Base-by-base conservation (phyloP, 164 flowering plant species). In the Saururus chinensis region DNA sequence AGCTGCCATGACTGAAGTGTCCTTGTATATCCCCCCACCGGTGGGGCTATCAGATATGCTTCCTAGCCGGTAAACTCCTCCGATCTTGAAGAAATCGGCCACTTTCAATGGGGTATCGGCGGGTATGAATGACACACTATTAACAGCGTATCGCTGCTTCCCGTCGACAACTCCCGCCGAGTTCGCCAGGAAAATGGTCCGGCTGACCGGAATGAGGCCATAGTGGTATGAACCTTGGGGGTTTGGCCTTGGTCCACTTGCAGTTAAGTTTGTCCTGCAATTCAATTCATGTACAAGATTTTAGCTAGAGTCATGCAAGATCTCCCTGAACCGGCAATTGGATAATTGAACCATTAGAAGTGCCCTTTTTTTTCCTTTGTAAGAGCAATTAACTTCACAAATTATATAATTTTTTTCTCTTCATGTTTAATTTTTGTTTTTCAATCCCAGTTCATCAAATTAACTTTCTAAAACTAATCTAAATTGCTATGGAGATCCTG, bases 181-280 rank as follows among this genome's bases (percentile, higher is more conserved):
- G 59, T 66, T 87, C 9, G 57, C 72, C 7, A 87, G 77, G 61
- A 53, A 69, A 45, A 92, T 81, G 9, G 92, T 89, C 60, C 92
- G 71, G 4, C 74, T 64, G 23, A 73, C 57, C 57, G 74, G 79
- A 60, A 89, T 78, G 1, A 57, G 67, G 2, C 96, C 96, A 66
- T 89, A 87, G 73, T 84, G 93, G 83, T 86, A 89, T 1, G 98
- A 87, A n/a, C 98, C 98, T 67, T 92, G 98, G 20, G 98, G 96
- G 69, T 89, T 92, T 0, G 96, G 96, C 37, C 96, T 79, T n/a
- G 98, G 89, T 60, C 93, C 96, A 58, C 92, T 83, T 6, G 96
- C 96, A 7, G 89, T 87, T 1, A 89, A 76, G 60, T 92, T 89
- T 9, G 84, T 80, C 83, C 92, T 84, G 74, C 12, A 35, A 67